Evolutionary conservation across 1,284 basidiomycete genomes (phyloP).

Genomic region (Bjerkandera adusta): DNA sequence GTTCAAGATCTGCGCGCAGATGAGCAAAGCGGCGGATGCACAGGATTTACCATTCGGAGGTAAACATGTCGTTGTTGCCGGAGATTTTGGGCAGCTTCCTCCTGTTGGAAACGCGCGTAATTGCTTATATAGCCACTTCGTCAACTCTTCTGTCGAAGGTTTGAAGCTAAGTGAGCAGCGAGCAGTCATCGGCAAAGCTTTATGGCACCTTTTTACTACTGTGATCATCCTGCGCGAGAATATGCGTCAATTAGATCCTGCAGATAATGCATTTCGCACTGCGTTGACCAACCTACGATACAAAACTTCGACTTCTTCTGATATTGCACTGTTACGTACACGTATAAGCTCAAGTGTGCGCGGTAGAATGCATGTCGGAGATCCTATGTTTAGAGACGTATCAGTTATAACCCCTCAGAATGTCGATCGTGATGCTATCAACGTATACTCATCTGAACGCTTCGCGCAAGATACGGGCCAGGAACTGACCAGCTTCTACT

Average conservation of each 20-base stretch:
- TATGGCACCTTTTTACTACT: slow-evolving; percentile 35
- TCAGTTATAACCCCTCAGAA: not conserved
- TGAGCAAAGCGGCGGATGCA: not conserved
- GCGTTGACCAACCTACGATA: slow-evolving; percentile 37
- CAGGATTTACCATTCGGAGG: slow-evolving; percentile 14
- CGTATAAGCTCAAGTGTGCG: not conserved
- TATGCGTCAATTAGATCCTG: slow-evolving; percentile 31
- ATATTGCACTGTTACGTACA: not conserved
- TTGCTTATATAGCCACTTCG: slow-evolving; percentile 20
- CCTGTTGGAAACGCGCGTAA: slow-evolving; percentile 14
- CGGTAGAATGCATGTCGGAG: not conserved
- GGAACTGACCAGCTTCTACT: too few relatives aligned
- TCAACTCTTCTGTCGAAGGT: slow-evolving; percentile 8
- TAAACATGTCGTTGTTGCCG: slow-evolving; percentile 17
- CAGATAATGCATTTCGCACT: slow-evolving; percentile 26
- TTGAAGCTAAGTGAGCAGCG: slow-evolving; percentile 22
- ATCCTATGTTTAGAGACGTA: not conserved
- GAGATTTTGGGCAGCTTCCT: slow-evolving; percentile 24
- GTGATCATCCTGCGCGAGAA: slow-evolving; percentile 36
- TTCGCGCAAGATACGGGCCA: slow-evolving; percentile 25
- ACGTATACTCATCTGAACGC: slow-evolving; percentile 27
- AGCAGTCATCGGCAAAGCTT: slow-evolving; percentile 28
- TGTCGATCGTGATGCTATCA: not conserved
- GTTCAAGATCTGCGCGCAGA: slow-evolving; percentile 7
- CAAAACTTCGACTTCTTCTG: slow-evolving; percentile 26